A percentile compares a stretch with the other conserved stretches of the same genome.
Evolutionary conservation across 2,329 filamentous ascomycete genomes (phyloP).

Genomic region (Fusarium pseudonygamai): DNA sequence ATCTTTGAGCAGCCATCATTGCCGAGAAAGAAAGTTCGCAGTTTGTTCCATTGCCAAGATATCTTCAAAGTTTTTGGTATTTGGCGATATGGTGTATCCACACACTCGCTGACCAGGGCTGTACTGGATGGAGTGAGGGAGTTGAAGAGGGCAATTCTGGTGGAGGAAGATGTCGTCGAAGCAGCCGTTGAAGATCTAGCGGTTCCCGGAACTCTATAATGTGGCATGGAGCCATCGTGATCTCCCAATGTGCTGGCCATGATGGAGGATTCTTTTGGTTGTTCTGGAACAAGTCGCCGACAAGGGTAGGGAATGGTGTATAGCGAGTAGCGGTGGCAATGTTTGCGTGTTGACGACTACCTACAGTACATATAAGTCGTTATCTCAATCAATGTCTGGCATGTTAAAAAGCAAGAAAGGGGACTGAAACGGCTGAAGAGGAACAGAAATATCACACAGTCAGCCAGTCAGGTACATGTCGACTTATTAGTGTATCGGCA

Average conservation of each 20-base stretch:
- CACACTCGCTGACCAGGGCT: slow-evolving; percentile 31
- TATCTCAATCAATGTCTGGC: not conserved
- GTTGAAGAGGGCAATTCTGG: slow-evolving; percentile 28
- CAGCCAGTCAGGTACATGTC: not conserved
- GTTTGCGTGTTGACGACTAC: not conserved
- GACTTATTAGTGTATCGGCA: slow-evolving; percentile 19
- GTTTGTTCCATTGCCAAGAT: slow-evolving; percentile 35
- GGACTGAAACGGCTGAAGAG: not conserved
- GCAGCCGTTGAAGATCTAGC: slow-evolving; percentile 26
- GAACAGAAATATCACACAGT: slow-evolving; percentile 13
- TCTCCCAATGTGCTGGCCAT: slow-evolving; percentile 21
- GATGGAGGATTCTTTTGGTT: not conserved
- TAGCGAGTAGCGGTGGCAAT: not conserved
- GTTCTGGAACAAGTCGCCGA: not conserved
- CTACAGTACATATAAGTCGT: not conserved
- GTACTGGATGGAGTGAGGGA: slow-evolving; percentile 30
- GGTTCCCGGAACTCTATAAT: slow-evolving; percentile 22
- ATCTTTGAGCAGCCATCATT: slow-evolving; percentile 26
- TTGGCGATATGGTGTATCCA: slow-evolving; percentile 20
- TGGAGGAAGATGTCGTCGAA: slow-evolving; percentile 25
- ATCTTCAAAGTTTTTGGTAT: slow-evolving; percentile 26
- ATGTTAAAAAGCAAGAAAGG: not conserved
- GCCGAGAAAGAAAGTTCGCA: slow-evolving; percentile 30
- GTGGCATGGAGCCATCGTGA: slow-evolving; percentile 1
- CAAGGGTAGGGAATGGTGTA: not conserved